These are phyloP conservation scores for Paramecium sexaurelia DNA, from an alignment of 73 alveolate genomes.

Conservation along the genomic window DNA sequence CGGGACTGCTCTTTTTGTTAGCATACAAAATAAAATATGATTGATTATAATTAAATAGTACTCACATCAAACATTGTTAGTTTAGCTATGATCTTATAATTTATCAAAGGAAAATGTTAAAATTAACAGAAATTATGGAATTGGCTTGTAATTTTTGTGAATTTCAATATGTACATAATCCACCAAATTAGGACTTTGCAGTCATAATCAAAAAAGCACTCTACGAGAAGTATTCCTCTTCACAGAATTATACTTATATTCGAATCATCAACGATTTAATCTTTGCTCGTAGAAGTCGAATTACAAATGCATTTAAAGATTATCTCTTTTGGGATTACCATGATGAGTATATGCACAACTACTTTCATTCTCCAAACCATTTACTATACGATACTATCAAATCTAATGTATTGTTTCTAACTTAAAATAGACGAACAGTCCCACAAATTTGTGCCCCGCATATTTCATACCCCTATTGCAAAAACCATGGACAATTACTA, in stretches of 20 bases:
- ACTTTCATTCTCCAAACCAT: background rate
- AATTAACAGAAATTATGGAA: constrained; percentile 20
- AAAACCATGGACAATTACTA: background rate
- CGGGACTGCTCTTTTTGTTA: background rate
- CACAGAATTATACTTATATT: constrained; percentile 36
- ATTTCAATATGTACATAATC: background rate
- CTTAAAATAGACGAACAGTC: constrained; percentile 30
- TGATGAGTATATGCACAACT: constrained; percentile 18
- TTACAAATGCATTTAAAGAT: background rate
- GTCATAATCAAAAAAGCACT: constrained; percentile 3
- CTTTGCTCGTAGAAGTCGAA: background rate
- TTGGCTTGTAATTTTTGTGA: background rate
- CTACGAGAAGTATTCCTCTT: constrained; percentile 22
- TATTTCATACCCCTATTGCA: constrained; percentile 4
- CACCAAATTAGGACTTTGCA: constrained; percentile 23
- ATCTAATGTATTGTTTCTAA: background rate
- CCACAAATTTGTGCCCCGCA: constrained; percentile 29
- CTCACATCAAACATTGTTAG: background rate
- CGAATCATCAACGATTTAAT: constrained; percentile 22
- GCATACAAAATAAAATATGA: constrained; percentile 33
- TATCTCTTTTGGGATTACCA: constrained; percentile 37
- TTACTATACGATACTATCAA: background rate
- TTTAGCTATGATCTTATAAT: background rate
- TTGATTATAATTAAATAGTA: constrained; percentile 21
- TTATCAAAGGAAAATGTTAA: background rate